Evolutionary conservation across 139 green algal genomes (phyloP).

Genomic region (Coelastrella sp.): DNA sequence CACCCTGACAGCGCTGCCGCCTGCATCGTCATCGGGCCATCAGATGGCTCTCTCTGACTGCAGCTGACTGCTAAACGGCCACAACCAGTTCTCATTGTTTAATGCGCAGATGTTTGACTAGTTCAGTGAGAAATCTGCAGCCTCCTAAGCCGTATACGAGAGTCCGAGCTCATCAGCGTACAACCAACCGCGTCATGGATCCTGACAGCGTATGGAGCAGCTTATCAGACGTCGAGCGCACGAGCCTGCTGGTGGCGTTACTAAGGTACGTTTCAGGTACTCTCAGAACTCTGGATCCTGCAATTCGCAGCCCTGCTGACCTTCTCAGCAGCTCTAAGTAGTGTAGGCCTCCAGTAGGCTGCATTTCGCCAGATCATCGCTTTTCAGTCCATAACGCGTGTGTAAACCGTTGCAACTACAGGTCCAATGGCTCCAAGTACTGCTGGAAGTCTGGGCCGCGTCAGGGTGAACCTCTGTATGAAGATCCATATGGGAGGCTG

Average conservation of each 20-base stretch:
- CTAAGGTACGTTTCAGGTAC: background rate
- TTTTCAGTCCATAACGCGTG: background rate
- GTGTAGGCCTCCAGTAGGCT: no score
- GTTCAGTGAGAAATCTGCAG: background rate
- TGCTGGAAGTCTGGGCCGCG: background rate
- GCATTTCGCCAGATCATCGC: no score
- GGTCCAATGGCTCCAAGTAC: background rate
- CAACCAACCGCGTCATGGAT: background rate
- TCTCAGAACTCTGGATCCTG: no score
- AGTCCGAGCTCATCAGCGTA: background rate
- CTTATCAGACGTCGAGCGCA: constrained; percentile 27
- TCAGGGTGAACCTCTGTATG: background rate
- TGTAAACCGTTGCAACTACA: background rate
- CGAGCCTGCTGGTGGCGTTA: background rate
- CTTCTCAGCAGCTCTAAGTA: no score
- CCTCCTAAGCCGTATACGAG: background rate
- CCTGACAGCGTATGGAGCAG: background rate
- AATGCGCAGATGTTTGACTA: background rate
- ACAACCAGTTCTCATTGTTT: background rate
- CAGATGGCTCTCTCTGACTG: background rate
- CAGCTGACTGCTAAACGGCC: background rate
- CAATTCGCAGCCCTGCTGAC: no score
- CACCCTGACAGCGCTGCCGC: no score
- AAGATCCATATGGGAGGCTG: background rate
- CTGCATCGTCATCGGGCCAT: no score